These are phyloP conservation scores for Naganishia antarctica DNA, from an alignment of 768 basidiomycete genomes.

Conservation along the genomic window DNA sequence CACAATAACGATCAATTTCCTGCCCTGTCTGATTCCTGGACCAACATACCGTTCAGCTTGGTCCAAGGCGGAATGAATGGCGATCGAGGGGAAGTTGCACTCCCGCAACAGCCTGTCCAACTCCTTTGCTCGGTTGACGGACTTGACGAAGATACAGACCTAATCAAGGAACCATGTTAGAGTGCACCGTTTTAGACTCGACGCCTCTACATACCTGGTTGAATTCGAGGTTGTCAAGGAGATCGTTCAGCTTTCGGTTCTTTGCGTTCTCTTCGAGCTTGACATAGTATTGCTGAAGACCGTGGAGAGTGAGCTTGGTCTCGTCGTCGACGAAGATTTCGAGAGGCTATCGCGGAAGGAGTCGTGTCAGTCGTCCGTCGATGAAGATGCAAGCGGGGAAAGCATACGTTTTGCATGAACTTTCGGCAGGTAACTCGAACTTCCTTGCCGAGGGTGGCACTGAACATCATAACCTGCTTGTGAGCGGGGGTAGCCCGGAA, in stretches of 20 bases:
- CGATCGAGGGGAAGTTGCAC: conserved; percentile 97
- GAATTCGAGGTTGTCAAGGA: conserved; percentile 93
- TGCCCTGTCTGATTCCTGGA: not conserved
- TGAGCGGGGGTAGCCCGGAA: conserved; percentile 98
- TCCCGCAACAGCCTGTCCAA: conserved; percentile 91
- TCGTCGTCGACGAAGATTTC: conserved; percentile 99
- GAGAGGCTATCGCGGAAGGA: conserved; percentile 63
- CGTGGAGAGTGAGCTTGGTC: conserved; percentile 95
- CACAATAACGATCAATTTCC: not conserved
- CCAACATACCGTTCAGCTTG: conserved; percentile 87
- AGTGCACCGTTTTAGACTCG: not conserved
- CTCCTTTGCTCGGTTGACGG: conserved; percentile 91
- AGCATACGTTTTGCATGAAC: conserved; percentile 94
- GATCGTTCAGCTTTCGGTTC: conserved; percentile 93
- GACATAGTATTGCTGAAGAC: conserved; percentile 96
- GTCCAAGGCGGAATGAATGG: conserved; percentile 86
- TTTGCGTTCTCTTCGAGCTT: conserved; percentile 91
- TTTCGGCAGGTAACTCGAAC: conserved; percentile 98
- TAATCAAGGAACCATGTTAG: conserved; percentile 47
- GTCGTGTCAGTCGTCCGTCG: not conserved
- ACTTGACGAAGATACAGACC: conserved; percentile 99
- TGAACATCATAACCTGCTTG: conserved; percentile 99
- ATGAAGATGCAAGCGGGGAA: not conserved
- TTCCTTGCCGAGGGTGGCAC: conserved; percentile 93
- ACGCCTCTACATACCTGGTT: conserved; percentile 66